A percentile compares a stretch with the other conserved stretches of the same genome.
Evolutionary conservation across 768 basidiomycete genomes (phyloP).

Genomic region (Pholiota molesta): DNA sequence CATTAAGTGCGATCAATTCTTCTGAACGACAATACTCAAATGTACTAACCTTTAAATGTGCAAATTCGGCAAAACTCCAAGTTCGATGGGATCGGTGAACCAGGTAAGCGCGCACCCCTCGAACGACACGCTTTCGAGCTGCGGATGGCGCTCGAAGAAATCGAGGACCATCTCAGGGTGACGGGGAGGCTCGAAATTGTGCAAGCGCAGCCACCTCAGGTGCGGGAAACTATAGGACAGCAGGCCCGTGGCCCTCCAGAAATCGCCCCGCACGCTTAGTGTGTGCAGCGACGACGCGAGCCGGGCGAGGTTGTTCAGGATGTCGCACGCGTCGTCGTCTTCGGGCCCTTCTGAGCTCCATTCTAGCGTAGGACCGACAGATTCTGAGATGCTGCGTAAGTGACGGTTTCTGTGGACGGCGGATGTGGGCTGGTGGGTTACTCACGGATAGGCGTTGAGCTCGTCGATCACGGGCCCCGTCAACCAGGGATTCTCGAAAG

Average conservation of each 20-base stretch:
- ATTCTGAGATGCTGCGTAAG: not conserved
- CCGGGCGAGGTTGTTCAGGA: not conserved
- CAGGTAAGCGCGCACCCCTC: not conserved
- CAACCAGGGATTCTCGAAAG: constrained; percentile 4
- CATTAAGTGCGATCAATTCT: not conserved
- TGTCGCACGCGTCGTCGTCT: not conserved
- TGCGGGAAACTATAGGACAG: not conserved
- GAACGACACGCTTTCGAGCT: not conserved
- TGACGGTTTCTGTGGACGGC: no score
- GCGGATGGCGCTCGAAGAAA: not conserved
- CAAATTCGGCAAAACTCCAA: not conserved
- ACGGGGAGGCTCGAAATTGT: not conserved
- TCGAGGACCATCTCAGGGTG: not conserved
- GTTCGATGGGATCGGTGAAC: not conserved
- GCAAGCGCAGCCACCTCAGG: not conserved
- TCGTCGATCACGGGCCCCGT: constrained; percentile 3
- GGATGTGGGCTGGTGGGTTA: no score
- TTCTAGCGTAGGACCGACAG: not conserved
- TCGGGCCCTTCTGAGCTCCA: not conserved
- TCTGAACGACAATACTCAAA: not conserved
- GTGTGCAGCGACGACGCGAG: not conserved
- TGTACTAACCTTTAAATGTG: not conserved
- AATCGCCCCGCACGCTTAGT: not conserved
- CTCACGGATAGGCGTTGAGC: not conserved
- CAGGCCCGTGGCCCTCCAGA: not conserved